Evolutionary conservation across 305 asterid species (phyloP), one percentile per base, ranked within the genome.

Genomic region (Vinca major): DNA sequence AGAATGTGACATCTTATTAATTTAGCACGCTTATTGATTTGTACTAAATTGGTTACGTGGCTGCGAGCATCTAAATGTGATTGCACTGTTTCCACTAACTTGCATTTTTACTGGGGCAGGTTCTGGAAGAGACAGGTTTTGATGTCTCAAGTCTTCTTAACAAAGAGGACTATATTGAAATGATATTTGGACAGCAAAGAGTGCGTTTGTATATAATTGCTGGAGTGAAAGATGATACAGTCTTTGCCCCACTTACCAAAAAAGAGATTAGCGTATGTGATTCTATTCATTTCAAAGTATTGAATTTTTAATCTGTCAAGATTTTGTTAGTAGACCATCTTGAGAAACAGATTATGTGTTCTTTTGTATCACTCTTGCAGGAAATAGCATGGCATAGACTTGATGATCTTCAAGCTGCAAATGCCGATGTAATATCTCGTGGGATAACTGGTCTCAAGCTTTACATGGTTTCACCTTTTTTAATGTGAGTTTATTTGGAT

Each of bases 381-480:
- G 99, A 93, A 86, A 93, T 93, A 75, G 97, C 96, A 37, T 93
- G 99, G 99, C 97, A 89, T 19, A 85, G 96, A 67, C 81, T 91
- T 77, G 95, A 89, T 72, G 97, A 93, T 69, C 89, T 93, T 80
- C 92, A 78, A 64, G 83, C 91, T 52, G 89, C 90, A 74, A 91
- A 83, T 76, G 81, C 74, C 7, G 96, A 93, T 41, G 96, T 93
- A 77, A 93, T 93, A 77, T 93, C 99, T 75, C 96, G 99, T 63
- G 88, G 95, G 65, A 68, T 80, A 58, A 86, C 89, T 11, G 99
- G 97, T 67, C 86, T 91, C 73, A 93, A 93, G 89, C 96, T 93
- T 60, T 93, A 93, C 78, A 93, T 93, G 99, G 99, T 93, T 71
- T 91, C 96, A 80, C 99, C 97, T 13, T 93, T 93, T 82, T 68